Base-by-base conservation (phyloP, 2,329 filamentous ascomycete species). In the Coniella vitis region DNA sequence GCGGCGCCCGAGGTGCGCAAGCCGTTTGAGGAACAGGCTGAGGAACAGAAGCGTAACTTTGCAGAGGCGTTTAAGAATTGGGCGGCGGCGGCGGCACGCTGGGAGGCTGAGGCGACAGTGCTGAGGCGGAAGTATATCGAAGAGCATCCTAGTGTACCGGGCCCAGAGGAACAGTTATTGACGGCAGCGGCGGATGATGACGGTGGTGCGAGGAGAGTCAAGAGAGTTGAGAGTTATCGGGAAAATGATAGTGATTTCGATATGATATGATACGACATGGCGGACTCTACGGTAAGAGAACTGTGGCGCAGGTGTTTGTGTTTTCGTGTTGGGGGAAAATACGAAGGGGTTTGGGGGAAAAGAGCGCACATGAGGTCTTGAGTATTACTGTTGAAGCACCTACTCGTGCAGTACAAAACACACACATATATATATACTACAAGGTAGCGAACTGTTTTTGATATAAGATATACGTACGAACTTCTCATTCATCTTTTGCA, bases 21-120 rank as follows among this genome's bases (percentile, higher is more conserved):
- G 61, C 90, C 90, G 1, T 97, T 87, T 60, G 77, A 90, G 42
- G 83, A 89, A 22, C 76, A 84, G 62, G 87, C 86, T 4, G 75
- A 83, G 47, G 75, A 75, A 45, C 84, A 88, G 56, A 90, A 90
- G 63, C 73, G 76, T 49, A 72, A 68, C 2, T 86, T 90, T 56
- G 71, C 71, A 22, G 71, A 73, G 34, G 75, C 75, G 7, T 61
- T 85, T 47, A 73, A 71, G 14, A 72, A 72, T 19, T 89, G 80
- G 64, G 80, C 81, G 40, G 72, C 74, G 43, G 72, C 75, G n/a
- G 73, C 79, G 8, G 77, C 74, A 44, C 74, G 77, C 48, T 97
- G 90, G 88, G 87, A 94, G 61, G 69, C 66, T 17, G 77, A 81
- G 49, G 84, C 85, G 3, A 67, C 70, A 21, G 73, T 74, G 48